Percentiles rank a stretch among this genome's conserved stretches.
Conservation (phyloP, 2,329 filamentous ascomycete genomes). For the Chrysosphaeria jannelii region DNA sequence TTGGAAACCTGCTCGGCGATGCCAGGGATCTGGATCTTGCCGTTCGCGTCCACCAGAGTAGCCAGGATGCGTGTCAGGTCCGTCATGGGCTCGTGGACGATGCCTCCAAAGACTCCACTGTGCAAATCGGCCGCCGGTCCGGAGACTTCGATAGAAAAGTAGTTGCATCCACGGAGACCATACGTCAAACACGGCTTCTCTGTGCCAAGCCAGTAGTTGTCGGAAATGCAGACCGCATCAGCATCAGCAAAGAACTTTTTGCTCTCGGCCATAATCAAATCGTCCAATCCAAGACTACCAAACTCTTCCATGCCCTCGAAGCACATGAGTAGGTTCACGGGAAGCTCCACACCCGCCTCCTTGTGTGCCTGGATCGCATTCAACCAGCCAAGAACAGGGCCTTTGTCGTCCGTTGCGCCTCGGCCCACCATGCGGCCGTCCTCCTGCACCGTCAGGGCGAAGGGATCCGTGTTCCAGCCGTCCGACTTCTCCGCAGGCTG, state of each 20-base stretch:
- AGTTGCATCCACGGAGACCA: slow-evolving; percentile 88
- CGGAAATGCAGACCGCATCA: slow-evolving; percentile 90
- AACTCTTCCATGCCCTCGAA: slow-evolving; percentile 99
- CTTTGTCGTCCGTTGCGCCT: slow-evolving; percentile 92
- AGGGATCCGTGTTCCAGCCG: slow-evolving; percentile 88
- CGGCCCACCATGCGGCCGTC: slow-evolving; percentile 91
- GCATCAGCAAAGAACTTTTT: slow-evolving; percentile 87
- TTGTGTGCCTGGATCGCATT: slow-evolving; percentile 96
- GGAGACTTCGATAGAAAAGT: slow-evolving; percentile 76
- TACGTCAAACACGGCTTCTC: slow-evolving; percentile 97
- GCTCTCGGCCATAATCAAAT: slow-evolving; percentile 72
- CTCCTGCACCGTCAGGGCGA: slow-evolving; percentile 60
- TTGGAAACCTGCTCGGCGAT: slow-evolving; percentile 81
- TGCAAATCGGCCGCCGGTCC: slow-evolving; percentile 85
- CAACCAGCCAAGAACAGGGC: slow-evolving; percentile 84
- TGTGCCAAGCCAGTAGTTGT: slow-evolving; percentile 99
- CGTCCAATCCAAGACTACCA: slow-evolving; percentile 83
- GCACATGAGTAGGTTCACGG: slow-evolving; percentile 95
- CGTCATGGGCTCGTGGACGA: slow-evolving; percentile 95
- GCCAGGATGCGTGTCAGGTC: slow-evolving; percentile 62
- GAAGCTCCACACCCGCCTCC: slow-evolving; percentile 78
- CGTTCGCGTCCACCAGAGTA: slow-evolving; percentile 62
- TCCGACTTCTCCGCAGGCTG: slow-evolving; percentile 83
- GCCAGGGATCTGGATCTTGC: slow-evolving; percentile 84
- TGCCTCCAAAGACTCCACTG: slow-evolving; percentile 88